These are phyloP conservation scores for Leishmania braziliensis DNA, from an alignment of 208 protist species.

Conservation along the genomic window DNA sequence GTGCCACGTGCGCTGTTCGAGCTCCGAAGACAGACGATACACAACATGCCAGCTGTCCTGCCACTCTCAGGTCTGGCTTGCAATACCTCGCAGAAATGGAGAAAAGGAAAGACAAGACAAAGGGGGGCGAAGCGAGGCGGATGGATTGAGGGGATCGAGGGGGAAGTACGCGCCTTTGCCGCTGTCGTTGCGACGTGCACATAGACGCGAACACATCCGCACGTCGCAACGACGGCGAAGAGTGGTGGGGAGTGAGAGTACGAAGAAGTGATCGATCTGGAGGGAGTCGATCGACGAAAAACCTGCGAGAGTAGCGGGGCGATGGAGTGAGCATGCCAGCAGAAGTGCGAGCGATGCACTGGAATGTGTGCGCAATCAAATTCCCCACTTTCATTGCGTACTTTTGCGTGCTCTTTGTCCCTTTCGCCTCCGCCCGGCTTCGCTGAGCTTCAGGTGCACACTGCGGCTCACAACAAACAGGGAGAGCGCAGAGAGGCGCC, in stretches of 20 bases:
- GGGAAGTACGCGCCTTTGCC: not conserved
- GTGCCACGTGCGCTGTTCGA: not conserved
- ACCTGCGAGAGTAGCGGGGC: not conserved
- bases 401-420: not conserved
- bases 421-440: not conserved
- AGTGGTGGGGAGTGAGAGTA: not conserved
- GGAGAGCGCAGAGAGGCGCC: not conserved
- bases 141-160: not conserved
- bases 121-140: not conserved
- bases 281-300: not conserved
- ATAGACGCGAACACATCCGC: not conserved
- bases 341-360: not conserved
- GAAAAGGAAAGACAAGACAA: not conserved
- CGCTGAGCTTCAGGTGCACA: not conserved
- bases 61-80: not conserved
- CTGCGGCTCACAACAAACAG: not conserved
- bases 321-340: not conserved
- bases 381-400: not conserved
- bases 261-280: not conserved
- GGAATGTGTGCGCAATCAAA: not conserved
- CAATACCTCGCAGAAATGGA: not conserved
- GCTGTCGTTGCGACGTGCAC: not conserved
- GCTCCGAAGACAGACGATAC: not conserved
- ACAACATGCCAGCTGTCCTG: not conserved
- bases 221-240: not conserved